Evolutionary conservation across 345 rosid genomes (phyloP), one percentile per base, ranked within the genome.

Genomic region (Dipteronia dyeriana): DNA sequence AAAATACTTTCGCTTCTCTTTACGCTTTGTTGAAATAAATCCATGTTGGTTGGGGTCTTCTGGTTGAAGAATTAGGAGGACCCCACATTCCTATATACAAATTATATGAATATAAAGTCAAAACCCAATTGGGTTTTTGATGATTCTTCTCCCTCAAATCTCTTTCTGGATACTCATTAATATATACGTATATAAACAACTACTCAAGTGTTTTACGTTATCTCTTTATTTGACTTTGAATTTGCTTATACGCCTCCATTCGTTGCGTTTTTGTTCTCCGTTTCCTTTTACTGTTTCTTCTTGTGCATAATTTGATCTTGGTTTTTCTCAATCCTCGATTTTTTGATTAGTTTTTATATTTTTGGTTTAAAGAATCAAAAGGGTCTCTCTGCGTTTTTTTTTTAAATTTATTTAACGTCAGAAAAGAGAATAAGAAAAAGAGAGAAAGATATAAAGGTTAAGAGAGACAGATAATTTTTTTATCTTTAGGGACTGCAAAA

Each of bases 141-240:
- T 75, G 71, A 80, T 78, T 51, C 63, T 78, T 75, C 60, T 78
- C 73, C 60, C 47, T 79, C 83, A 70, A 57, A 81, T 12, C 73
- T 76, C 81, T 22, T 68, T 68, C 64, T 71, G 75, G 76, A 78
- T 78, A 57, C 22, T 51, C 20, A 64, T 29, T 29, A 72, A 56
- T 62, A 67, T 5, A 23, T 5, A 59, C 1, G 38, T 67, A 67
- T 5, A 23, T 5, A 59, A 6, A 57, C 16, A 54, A 39, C 38
- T 43, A 17, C 45, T 60, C 5, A 7, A 19, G 51, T 34, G 68
- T 68, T 9, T 1, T 10, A 53, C 68, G 64, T 79, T 71, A 65
- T 73, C 75, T 67, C 23, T 23, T 53, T 45, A 25, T 78, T 84
- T 84, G 89, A 83, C 90, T 87, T 87, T 80, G 82, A 71, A 80